phyloP scores from a whole-genome alignment of 2,329 filamentous ascomycete genomes.

The Fusarium metavorans region DNA sequence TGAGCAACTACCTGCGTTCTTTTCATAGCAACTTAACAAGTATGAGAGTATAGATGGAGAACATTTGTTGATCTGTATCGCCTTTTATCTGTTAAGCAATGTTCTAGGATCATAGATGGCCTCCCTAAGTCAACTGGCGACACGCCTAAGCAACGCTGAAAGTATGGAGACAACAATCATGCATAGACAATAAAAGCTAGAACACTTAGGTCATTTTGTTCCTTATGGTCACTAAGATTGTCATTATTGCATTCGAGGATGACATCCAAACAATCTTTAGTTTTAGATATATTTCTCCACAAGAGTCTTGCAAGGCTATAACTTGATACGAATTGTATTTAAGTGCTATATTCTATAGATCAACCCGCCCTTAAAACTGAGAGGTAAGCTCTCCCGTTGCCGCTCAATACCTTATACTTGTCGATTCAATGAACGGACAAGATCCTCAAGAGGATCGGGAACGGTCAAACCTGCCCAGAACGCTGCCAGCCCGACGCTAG shows the following conservation, averaged over 20 bases:
- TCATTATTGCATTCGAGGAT: background rate
- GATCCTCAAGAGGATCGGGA: background rate
- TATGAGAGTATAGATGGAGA: background rate
- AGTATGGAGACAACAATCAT: background rate
- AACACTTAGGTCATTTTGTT: background rate
- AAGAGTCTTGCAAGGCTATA: background rate
- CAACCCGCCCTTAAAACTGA: background rate
- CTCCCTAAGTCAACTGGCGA: no score
- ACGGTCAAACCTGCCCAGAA: background rate
- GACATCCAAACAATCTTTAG: background rate
- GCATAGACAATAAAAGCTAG: background rate
- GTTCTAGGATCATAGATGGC: no score
- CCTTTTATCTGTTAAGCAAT: background rate
- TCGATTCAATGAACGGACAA: background rate
- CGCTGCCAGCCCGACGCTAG: background rate
- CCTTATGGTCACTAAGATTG: no score
- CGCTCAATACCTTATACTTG: background rate
- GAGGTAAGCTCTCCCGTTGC: background rate
- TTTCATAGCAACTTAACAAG: background rate
- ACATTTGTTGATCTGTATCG: background rate
- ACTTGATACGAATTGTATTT: background rate
- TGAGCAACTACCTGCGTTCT: background rate
- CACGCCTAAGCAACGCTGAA: background rate
- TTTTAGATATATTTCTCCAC: background rate
- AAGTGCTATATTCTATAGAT: background rate